These are phyloP conservation scores for Umbilicaria muhlenbergii DNA, from an alignment of 495 filamentous ascomycete genomes.

Conservation along the genomic window DNA sequence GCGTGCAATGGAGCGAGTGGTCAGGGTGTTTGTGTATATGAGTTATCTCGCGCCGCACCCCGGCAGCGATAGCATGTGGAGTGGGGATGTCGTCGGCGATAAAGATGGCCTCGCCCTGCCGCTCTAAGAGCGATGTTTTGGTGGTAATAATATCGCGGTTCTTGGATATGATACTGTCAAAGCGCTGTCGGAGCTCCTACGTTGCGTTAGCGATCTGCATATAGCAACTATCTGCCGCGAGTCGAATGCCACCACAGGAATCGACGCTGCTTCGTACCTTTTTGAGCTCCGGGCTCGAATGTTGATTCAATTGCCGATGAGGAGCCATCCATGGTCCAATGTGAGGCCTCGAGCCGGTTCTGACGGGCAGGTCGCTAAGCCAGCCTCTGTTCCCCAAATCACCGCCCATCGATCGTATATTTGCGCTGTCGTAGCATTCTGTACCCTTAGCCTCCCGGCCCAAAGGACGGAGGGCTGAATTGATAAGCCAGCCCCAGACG, in stretches of 20 bases:
- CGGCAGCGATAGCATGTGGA: not conserved
- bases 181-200: not conserved
- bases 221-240: not conserved
- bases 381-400: not conserved
- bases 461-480: not conserved
- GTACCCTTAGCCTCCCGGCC: not conserved
- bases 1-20: conserved; percentile 1
- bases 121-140: not conserved
- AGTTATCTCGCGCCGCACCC: not conserved
- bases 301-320: not conserved
- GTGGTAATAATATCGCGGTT: not conserved
- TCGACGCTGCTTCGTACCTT: not conserved
- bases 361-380: not conserved
- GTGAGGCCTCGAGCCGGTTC: not conserved
- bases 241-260: not conserved
- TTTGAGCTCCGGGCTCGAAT: not conserved
- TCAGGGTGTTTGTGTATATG: conserved; percentile 1
- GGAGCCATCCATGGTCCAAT: conserved; percentile 1
- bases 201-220: not conserved
- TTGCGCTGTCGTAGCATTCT: not conserved
- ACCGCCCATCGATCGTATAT: not conserved
- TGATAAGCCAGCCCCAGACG: conserved; percentile 1
- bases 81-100: not conserved
- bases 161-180: not conserved
- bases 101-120: not conserved